These are phyloP conservation scores for Aspergillus funiculosus DNA, from an alignment of 495 filamentous ascomycete species.

Conservation along the genomic window DNA sequence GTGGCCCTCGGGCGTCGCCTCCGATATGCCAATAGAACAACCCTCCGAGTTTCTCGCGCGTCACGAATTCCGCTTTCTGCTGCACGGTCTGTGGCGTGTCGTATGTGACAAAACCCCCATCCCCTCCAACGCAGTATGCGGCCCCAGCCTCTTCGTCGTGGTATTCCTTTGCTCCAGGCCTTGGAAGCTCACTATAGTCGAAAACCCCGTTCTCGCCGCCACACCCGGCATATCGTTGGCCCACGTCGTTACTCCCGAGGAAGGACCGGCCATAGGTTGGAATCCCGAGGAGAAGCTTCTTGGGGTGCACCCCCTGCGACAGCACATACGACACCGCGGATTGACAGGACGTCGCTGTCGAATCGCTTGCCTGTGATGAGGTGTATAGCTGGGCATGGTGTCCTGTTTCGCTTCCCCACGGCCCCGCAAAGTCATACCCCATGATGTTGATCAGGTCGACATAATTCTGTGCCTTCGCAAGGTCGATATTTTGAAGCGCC, in stretches of 20 bases:
- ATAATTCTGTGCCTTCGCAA: conserved; percentile 55
- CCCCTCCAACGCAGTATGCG: conserved; percentile 71
- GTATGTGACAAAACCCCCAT: conserved; percentile 83
- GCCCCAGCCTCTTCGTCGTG: conserved; percentile 64
- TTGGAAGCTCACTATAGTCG: conserved; percentile 72
- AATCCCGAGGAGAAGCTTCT: conserved; percentile 74
- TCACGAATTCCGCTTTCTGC: conserved; percentile 78
- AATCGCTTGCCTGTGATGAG: conserved; percentile 27
- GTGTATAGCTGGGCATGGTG: conserved; percentile 79
- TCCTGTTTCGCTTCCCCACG: conserved; percentile 63
- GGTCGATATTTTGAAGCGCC: conserved; percentile 70
- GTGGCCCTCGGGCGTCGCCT: conserved; percentile 59
- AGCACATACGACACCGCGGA: conserved; percentile 62
- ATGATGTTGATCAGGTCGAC: conserved; percentile 79
- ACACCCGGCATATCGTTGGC: conserved; percentile 55
- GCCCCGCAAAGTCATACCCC: conserved; percentile 83
- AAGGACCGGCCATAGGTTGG: conserved; percentile 82
- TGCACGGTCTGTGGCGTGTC: conserved; percentile 80
- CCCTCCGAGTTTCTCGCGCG: conserved; percentile 67
- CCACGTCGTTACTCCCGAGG: conserved; percentile 56
- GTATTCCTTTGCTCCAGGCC: conserved; percentile 61
- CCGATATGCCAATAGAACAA: conserved; percentile 93
- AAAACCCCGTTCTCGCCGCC: conserved; percentile 79
- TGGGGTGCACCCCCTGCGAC: conserved; percentile 58
- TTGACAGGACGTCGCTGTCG: conserved; percentile 55